Evolutionary conservation across 1,139 yeast genomes (phyloP), one percentile per base, ranked within the genome.

Genomic region (Sugiyamaella japonica): DNA sequence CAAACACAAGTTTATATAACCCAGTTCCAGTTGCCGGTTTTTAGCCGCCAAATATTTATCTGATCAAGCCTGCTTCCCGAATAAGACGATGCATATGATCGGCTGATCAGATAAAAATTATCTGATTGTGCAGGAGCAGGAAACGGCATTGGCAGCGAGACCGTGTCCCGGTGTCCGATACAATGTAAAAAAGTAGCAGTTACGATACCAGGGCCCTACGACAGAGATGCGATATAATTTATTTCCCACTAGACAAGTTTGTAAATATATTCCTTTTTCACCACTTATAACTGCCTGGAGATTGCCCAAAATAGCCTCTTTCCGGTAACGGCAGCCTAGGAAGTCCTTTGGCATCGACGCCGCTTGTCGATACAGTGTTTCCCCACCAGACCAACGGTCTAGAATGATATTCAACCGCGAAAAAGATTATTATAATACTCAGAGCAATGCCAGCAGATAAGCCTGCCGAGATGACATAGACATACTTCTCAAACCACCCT

Each of bases 401-500:
- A 42, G 62, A 60, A 49, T 49, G 52, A 59, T 75, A 80, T 62
- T 79, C 82, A 5, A 82, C 81, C 0, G 83, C 75, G 63, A 83
- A 80, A 69, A 83, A 76, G 37, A 82, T 80, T 50, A 83, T 68
- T 13, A 82, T 67, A 0, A 83, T 79, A 59, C 81, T 72, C 56
- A 81, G 77, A 0, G 86, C 86, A 40, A 82, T 77, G 16, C 87
- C 88, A 1, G 87, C 83, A 6, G 78, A 71, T 43, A 83, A 67
- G 1, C 82, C 86, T 57, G 82, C 77, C 15, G 84, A 75, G 36
- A 84, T 70, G 9, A 85, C 77, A 66, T 84, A 85, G 63, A 81
- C 83, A 69, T 83, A 85, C 67, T 80, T 82, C 58, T 80, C 83
- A 84, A 85, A 83, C 85, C 86, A 80, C 23, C 75, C 69, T 15